Conservation (phyloP, 1,139 yeast species). For the Yamadazyma dendronema region DNA sequence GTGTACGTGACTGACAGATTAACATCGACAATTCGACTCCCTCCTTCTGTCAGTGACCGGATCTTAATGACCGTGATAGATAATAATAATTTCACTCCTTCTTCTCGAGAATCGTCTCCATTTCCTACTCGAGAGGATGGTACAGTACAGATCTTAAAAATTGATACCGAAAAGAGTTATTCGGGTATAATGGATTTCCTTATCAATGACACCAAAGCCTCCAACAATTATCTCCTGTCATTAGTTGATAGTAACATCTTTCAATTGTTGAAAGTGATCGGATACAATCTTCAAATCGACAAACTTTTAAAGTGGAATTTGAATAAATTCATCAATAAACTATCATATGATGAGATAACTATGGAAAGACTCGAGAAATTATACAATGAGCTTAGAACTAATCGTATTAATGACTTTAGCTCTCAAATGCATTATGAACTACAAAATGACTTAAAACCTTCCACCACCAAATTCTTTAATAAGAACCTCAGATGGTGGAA, state of each 20-base stretch:
- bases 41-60: constrained; percentile 21
- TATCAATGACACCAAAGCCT: constrained; percentile 31
- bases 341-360: constrained; percentile 12
- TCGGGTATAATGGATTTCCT: constrained; percentile 33
- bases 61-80: constrained; percentile 39
- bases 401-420: constrained; percentile 30
- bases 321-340: constrained; percentile 18
- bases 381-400: constrained; percentile 17
- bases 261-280: constrained; percentile 33
- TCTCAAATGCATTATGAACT: constrained; percentile 37
- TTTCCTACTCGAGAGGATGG: constrained; percentile 20
- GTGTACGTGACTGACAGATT: constrained; percentile 31
- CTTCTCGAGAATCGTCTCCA: constrained; percentile 32
- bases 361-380: constrained; percentile 12
- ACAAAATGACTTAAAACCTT: constrained; percentile 35
- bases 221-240: constrained; percentile 28
- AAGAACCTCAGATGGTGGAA: constrained; percentile 43
- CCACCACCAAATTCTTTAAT: constrained; percentile 28
- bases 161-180: constrained; percentile 30
- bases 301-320: constrained; percentile 25
- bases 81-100: constrained; percentile 38
- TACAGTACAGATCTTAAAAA: constrained; percentile 30
- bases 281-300: constrained; percentile 24
- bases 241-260: constrained; percentile 36
- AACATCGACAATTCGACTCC: constrained; percentile 17